Evolutionary conservation across 768 basidiomycete genomes (phyloP).

Genomic region (Russula emetica): DNA sequence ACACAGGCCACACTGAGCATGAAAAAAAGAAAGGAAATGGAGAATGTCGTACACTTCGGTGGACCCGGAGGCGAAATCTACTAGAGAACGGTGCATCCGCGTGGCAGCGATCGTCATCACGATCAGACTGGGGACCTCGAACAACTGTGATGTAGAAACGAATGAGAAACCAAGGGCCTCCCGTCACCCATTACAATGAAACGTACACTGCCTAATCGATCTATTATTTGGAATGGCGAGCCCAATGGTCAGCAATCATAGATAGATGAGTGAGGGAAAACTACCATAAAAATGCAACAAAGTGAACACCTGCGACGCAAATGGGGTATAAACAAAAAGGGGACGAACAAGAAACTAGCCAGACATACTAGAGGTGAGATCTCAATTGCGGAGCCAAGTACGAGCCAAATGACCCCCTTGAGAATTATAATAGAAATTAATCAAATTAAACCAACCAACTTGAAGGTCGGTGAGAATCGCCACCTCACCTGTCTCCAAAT

Average conservation of each 20-base stretch:
- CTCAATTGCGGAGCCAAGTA: not conserved
- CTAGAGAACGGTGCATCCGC: conserved; percentile 2
- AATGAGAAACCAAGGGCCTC: not conserved
- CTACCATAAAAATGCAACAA: not conserved
- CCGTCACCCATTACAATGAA: not conserved
- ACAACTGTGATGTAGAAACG: not conserved
- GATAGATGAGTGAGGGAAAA: not conserved
- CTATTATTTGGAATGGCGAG: not conserved
- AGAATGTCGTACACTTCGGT: not conserved
- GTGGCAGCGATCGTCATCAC: not conserved
- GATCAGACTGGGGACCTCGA: not conserved
- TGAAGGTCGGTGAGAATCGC: too few relatives aligned
- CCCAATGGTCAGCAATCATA: not conserved
- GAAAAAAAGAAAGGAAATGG: not conserved
- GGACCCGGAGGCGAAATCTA: not conserved
- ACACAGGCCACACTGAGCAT: not conserved
- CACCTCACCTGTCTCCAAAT: not conserved
- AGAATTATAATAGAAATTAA: not conserved
- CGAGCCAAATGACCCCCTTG: not conserved
- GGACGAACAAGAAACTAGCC: not conserved
- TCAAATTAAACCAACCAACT: not conserved
- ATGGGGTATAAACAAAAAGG: not conserved
- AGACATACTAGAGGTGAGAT: not conserved
- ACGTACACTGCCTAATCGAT: not conserved
- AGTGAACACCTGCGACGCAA: not conserved